Base-by-base conservation (phyloP, 345 rosid genomes). In the Arabidopsis suecica region DNA sequence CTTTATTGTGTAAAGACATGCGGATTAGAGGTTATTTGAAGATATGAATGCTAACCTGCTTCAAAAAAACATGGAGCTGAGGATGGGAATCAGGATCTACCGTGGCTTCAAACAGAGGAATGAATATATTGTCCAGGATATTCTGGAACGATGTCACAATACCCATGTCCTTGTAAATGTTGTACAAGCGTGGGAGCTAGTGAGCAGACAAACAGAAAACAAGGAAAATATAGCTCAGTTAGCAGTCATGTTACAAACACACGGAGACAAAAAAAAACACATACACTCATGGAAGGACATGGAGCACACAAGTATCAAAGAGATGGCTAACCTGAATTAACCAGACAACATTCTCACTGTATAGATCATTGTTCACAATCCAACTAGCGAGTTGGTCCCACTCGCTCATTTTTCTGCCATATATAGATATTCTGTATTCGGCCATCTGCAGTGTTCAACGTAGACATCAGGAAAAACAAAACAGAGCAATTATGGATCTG, bases 361-460 rank as follows among this genome's bases (percentile, higher is more conserved):
- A 96, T 71, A 96, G 78, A 45, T 93, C 98, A 82, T 93, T 96
- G 86, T 96, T 96, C 80, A 96, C 96, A 72, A 96, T 96, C 99
- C 99, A 96, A 82, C 98, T 91, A 73, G 99, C 99, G 78, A 96
- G 55, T 79, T 96, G 98, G 66, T 96, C 99, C 99, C 99, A 96
- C 72, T 96, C 98, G 44, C 98, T 93, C 88, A 91, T 93, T 85
- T 96, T 96, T 83, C 99, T 83, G 38, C 99, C 99, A 61, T 96
- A 93, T 77, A 96, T 93, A 44, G 99, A 96, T 84, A 96, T 79
- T 82, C 99, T 85, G 77, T 96, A 96, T 79, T 96, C 98, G 48
- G 99, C 98, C 99, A 96, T 96, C 99, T 96, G 93, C 70, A 75
- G 54, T 53, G 44, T 77, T 51, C 54, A 66, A 65, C 76, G 45